Percentiles rank a stretch among this genome's conserved stretches.
These are phyloP conservation scores for Citrus glauca DNA, from an alignment of 345 rosid species.

Conservation along the genomic window DNA sequence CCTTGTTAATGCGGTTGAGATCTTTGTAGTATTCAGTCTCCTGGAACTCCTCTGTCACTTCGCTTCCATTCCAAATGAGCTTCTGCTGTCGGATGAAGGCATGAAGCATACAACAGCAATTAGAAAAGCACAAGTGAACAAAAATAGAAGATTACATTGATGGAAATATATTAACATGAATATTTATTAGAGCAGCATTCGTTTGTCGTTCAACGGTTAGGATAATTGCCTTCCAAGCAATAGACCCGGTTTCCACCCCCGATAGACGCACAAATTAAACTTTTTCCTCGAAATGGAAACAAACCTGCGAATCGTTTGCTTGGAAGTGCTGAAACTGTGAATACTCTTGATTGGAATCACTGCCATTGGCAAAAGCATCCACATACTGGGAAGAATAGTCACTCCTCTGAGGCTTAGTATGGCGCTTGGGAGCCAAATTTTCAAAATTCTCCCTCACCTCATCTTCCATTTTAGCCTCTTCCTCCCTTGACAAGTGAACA, in stretches of 20 bases:
- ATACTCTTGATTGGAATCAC: constrained; percentile 32
- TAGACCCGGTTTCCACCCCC: constrained; percentile 52
- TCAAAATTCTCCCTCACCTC: constrained; percentile 44
- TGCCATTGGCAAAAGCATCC: constrained; percentile 19
- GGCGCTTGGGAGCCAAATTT: constrained; percentile 47
- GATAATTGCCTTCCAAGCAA: constrained; percentile 90
- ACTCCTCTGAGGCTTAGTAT: constrained; percentile 63
- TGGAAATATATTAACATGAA: no score
- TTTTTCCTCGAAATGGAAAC: background rate
- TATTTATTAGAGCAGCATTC: no score
- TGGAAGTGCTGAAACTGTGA: constrained; percentile 43
- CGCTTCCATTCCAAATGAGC: constrained; percentile 26
- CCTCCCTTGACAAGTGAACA: constrained; percentile 39
- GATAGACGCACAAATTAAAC: no score
- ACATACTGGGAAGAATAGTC: constrained; percentile 45
- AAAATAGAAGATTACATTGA: no score
- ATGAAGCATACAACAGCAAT: background rate
- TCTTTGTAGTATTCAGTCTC: constrained; percentile 66
- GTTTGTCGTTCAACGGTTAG: constrained; percentile 31
- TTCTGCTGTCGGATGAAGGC: constrained; percentile 24
- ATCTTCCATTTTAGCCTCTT: constrained; percentile 39
- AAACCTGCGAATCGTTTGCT: constrained; percentile 33
- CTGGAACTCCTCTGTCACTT: constrained; percentile 46
- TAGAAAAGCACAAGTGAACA: no score
- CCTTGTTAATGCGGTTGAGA: constrained; percentile 55